These are phyloP conservation scores for Antitrichia curtipendula DNA, from an alignment of 225 moss, liverwort and hornwort genomes.

Conservation along the genomic window DNA sequence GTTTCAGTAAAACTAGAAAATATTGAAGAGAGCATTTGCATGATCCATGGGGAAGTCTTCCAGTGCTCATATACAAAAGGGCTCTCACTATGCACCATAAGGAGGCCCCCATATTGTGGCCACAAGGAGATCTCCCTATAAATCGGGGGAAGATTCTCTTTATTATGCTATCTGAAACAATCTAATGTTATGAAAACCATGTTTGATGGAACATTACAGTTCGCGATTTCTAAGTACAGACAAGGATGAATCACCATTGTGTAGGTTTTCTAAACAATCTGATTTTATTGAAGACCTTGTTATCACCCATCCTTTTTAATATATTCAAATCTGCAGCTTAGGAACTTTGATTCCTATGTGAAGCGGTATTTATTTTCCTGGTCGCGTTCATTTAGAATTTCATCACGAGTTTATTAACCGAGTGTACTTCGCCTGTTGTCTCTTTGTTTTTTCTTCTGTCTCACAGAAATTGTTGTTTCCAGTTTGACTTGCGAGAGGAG, in stretches of 20 bases:
- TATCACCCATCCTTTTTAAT: neutral
- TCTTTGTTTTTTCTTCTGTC: constrained; percentile 6
- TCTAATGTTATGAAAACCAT: neutral
- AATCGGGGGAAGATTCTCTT: neutral
- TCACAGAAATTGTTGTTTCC: constrained; percentile 29
- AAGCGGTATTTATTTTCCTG: neutral
- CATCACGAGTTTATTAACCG: neutral
- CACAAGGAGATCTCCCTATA: neutral
- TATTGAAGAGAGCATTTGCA: neutral
- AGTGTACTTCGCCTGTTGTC: neutral
- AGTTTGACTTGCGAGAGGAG: constrained; percentile 84
- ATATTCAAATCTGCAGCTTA: neutral
- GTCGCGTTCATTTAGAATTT: neutral
- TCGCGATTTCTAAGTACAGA: neutral
- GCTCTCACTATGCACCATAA: neutral
- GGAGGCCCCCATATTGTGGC: neutral
- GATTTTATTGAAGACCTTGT: neutral
- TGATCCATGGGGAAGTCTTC: neutral
- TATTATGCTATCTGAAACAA: neutral
- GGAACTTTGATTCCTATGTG: neutral
- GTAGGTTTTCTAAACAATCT: neutral
- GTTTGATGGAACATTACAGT: neutral
- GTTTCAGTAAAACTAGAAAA: neutral
- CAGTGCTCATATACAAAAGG: neutral
- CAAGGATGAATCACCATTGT: neutral